Percentiles rank a stretch among this genome's conserved stretches.
phyloP scores from a whole-genome alignment of 257 asterid genomes.

The Solanum verrucosum region DNA sequence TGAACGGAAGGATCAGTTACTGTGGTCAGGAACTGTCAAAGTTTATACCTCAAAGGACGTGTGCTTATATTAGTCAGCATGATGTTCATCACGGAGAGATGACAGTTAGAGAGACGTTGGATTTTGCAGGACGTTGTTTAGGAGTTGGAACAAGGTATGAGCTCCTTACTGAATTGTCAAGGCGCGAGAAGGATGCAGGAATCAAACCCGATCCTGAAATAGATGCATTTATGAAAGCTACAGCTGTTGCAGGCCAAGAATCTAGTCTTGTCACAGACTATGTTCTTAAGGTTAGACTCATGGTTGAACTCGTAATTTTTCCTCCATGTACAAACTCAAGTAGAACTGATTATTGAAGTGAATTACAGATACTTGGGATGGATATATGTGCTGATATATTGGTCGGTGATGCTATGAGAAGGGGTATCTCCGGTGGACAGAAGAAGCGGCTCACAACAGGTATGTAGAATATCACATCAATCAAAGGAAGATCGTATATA shows the following conservation, averaged over 20 bases:
- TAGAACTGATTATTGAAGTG: background rate
- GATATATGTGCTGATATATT: slow-evolving; percentile 86
- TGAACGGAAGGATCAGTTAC: slow-evolving; percentile 58
- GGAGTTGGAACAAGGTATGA: slow-evolving; percentile 91
- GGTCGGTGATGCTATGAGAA: slow-evolving; percentile 87
- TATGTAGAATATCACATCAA: slow-evolving; percentile 5
- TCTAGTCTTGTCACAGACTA: slow-evolving; percentile 84
- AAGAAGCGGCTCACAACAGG: slow-evolving; percentile 94
- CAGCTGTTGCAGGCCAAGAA: slow-evolving; percentile 77
- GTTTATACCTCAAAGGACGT: slow-evolving; percentile 81
- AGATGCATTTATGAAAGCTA: slow-evolving; percentile 96
- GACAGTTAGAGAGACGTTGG: slow-evolving; percentile 83
- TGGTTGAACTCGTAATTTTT: background rate
- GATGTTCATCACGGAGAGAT: slow-evolving; percentile 92
- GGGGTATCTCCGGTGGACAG: slow-evolving; percentile 98
- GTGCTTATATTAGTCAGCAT: slow-evolving; percentile 83
- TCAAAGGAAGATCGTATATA: background rate
- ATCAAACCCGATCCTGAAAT: slow-evolving; percentile 86
- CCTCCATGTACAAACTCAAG: background rate
- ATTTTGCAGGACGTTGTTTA: slow-evolving; percentile 85
- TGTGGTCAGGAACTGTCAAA: slow-evolving; percentile 84
- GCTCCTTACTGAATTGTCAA: slow-evolving; percentile 64
- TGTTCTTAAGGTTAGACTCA: slow-evolving; percentile 61
- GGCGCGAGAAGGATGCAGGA: slow-evolving; percentile 76
- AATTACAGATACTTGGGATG: slow-evolving; percentile 74